Conservation (phyloP, 208 protist species). For the Acanthamoeba healyi region DNA sequence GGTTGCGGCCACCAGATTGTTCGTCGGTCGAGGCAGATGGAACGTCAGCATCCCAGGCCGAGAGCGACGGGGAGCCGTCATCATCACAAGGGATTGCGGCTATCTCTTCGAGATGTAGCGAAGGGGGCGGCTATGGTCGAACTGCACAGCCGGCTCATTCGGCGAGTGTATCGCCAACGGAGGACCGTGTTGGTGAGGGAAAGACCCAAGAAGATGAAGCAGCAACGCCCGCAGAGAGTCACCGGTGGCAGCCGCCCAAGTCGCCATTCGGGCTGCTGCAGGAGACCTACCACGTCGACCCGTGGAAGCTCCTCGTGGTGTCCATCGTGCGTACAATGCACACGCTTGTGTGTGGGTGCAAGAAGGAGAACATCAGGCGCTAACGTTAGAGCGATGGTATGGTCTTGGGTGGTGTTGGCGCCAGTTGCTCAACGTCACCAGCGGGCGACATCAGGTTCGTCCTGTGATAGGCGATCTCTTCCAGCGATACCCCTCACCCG, state of each 20-base stretch:
- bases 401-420: no score
- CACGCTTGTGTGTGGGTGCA: not conserved
- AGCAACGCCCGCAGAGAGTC: not conserved
- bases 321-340: not conserved
- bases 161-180: no score
- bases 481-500: not conserved
- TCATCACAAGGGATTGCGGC: no score
- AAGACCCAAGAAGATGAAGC: not conserved
- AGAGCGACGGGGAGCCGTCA: no score
- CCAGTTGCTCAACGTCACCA: slow-evolving; percentile 42
- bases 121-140: no score
- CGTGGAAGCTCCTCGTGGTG: slow-evolving; percentile 1
- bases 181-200: no score
- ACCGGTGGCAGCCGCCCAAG: slow-evolving; percentile 36
- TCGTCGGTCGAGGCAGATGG: no score
- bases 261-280: slow-evolving; percentile 54
- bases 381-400: not conserved
- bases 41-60: no score
- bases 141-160: no score
- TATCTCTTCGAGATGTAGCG: no score
- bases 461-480: not conserved
- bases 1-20: not conserved
- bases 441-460: slow-evolving; percentile 1
- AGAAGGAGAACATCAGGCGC: no score
- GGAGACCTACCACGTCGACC: slow-evolving; percentile 35